Base-by-base conservation (phyloP, 2,329 filamentous ascomycete genomes). In the Lachnellula arida region DNA sequence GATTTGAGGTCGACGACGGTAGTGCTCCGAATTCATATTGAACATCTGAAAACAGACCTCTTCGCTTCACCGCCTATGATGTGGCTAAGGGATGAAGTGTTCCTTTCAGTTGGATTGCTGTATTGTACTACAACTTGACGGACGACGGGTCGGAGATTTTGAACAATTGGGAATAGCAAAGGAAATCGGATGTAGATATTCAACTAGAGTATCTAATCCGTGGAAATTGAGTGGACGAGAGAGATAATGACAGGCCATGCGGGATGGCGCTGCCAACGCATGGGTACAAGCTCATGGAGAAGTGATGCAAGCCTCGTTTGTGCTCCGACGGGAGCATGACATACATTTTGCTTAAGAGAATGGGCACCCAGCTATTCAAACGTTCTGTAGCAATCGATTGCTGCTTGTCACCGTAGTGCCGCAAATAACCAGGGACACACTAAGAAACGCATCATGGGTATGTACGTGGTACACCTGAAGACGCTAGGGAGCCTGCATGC, bases 201-300 rank as follows among this genome's bases (percentile, higher is more conserved):
- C 58, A 62, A 63, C 50, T 57, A 57, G 49, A 60, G 51, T 55
- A 56, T 60, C 55, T 60, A 51, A 52, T 43, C 46, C 46, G 53
- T 42, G 55, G 51, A 40, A 47, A 19, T 49, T 63, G 60, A 57
- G 60, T 56, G 49, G 53, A 61, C 55, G 60, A 60, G 61, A 49
- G 58, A 55, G 56, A 62, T 57, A 61, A 59, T 63, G 51, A 35
- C 51, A 58, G 40, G 51, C 32, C 60, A 63, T 67, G 67, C 65
- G 66, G 58, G 59, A 58, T 56, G 47, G 67, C 65, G 62, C 44
- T 69, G 67, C 61, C 66, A 68, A 51, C 66, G 63, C 67, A 69
- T 67, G 61, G 60, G 56, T 48, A 62, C 61, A 64, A 65, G 60
- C 60, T 57, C 48, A 56, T 58, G 60, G 44, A 60, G 54, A 54